Base-by-base conservation (phyloP, 345 rosid genomes). In the Barbarea vulgaris region DNA sequence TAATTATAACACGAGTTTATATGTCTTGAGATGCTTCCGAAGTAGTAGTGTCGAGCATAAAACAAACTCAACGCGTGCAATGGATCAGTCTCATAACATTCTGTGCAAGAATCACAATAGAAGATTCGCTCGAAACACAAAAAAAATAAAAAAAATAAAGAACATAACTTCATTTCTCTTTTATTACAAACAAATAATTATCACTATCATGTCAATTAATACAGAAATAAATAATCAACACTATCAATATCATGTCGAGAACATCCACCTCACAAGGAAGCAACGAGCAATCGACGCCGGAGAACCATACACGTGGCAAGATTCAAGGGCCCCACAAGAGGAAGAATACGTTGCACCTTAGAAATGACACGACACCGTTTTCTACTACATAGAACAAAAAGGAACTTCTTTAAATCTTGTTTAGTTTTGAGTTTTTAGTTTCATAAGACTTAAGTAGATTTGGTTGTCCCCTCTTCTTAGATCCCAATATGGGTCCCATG, bases 261-360 rank as follows among this genome's bases (percentile, higher is more conserved):
- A 61, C 79, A 70, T 46, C n/a, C 72, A 52, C 52, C 64, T 31
- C 65, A 55, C 64, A 36, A 55, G 47, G 72, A 33, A 61, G 31
- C 68, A 61, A 67, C 4, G 66, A 71, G 46, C 68, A 59, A 47
- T 50, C 18, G 63, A 76, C 52, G 44, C 66, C 56, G 77, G 70
- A 47, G 44, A 82, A 24, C 54, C 53, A 41, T 62, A 67, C 73
- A 75, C 65, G 82, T 75, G 78, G 69, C 69, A 7, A 78, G 11
- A 1, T 55, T 51, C 47, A 36, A 67, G 24, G n/a, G 39, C 21
- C 37, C 28, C 27, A 42, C 14, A 31, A 64, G 18, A 36, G 47
- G 72, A 64, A 47, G 28, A 41, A 76, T 82, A 73, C 81, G 37
- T 52, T 73, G 77, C 56, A 65, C 36, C 41, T 46, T 36, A 24